A percentile compares a stretch with the other conserved stretches of the same genome.
Evolutionary conservation across 2,329 filamentous ascomycete species (phyloP).

Genomic region (Paecilomyces dactylethromorphus): DNA sequence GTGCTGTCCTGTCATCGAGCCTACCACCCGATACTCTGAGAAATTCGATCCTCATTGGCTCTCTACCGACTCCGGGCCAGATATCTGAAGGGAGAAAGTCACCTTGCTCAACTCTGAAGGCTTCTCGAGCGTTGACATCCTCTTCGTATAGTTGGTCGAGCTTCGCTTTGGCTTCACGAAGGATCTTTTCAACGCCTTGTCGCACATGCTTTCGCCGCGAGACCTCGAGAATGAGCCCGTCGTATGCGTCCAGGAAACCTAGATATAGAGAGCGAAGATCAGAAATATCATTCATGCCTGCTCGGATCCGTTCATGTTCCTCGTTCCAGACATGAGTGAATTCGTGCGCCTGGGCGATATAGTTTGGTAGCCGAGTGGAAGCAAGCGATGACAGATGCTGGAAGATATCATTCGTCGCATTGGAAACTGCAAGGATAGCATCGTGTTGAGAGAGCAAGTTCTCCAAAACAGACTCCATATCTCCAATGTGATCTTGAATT

Average conservation of each 20-base stretch:
- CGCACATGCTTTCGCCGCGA: slow-evolving; percentile 67
- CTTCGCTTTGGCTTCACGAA: slow-evolving; percentile 69
- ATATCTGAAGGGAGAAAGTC: slow-evolving; percentile 83
- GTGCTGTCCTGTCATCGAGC: slow-evolving; percentile 15
- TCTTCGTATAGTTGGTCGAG: slow-evolving; percentile 68
- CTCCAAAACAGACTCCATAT: slow-evolving; percentile 68
- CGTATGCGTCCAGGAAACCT: slow-evolving; percentile 77
- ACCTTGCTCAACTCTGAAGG: slow-evolving; percentile 74
- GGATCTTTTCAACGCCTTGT: slow-evolving; percentile 65
- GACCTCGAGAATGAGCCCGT: slow-evolving; percentile 75
- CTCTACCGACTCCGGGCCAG: slow-evolving; percentile 66
- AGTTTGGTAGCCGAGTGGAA: slow-evolving; percentile 50
- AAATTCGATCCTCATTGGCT: slow-evolving; percentile 45
- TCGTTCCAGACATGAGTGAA: slow-evolving; percentile 59
- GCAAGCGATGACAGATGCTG: slow-evolving; percentile 62
- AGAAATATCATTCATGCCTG: slow-evolving; percentile 68
- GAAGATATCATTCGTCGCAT: slow-evolving; percentile 57
- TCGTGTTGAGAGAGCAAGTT: slow-evolving; percentile 59
- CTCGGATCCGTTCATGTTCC: slow-evolving; percentile 63
- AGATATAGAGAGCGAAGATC: slow-evolving; percentile 78
- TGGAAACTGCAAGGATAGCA: slow-evolving; percentile 49
- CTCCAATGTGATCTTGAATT: slow-evolving; percentile 66
- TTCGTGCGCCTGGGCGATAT: slow-evolving; percentile 41
- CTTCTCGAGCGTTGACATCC: slow-evolving; percentile 67
- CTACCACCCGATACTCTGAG: slow-evolving; percentile 28